Evolutionary conservation across 2,329 filamentous ascomycete species (phyloP).

Genomic region (Paraphoma chrysanthemicola): DNA sequence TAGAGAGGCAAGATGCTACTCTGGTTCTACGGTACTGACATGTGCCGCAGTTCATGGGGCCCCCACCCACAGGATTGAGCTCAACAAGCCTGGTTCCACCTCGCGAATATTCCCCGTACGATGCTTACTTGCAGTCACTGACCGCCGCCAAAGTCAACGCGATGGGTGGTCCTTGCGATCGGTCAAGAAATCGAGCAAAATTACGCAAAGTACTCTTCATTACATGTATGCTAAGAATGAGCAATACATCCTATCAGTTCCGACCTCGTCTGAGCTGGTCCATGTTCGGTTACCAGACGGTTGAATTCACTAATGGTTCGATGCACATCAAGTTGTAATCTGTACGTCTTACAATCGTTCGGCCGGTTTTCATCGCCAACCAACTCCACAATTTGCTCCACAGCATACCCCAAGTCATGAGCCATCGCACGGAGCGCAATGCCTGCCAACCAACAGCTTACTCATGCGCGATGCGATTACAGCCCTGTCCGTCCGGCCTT

Average conservation of each 20-base stretch:
- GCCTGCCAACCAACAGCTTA: conserved; percentile 9
- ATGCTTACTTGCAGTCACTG: conserved; percentile 20
- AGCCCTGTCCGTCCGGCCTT: conserved; percentile 5
- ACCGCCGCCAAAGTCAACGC: not conserved
- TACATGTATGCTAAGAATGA: no score
- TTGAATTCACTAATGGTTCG: conserved; percentile 2
- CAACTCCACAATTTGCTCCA: not conserved
- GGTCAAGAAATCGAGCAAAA: not conserved
- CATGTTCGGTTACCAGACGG: conserved; percentile 2
- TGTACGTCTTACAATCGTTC: conserved; percentile 10
- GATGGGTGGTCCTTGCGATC: not conserved
- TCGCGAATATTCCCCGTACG: conserved; percentile 1
- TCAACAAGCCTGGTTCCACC: not conserved
- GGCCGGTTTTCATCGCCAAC: not conserved
- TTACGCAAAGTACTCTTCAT: not conserved
- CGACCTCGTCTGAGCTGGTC: conserved; percentile 1
- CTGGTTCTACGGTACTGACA: not conserved
- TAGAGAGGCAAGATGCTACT: not conserved
- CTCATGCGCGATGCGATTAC: conserved; percentile 1
- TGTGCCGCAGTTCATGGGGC: not conserved
- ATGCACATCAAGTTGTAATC: conserved; percentile 23
- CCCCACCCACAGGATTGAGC: not conserved
- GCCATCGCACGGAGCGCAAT: not conserved
- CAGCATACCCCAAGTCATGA: not conserved
- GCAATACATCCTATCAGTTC: no score